Conservation (phyloP, 768 basidiomycete genomes). For the Kwoniella heveanensis region DNA sequence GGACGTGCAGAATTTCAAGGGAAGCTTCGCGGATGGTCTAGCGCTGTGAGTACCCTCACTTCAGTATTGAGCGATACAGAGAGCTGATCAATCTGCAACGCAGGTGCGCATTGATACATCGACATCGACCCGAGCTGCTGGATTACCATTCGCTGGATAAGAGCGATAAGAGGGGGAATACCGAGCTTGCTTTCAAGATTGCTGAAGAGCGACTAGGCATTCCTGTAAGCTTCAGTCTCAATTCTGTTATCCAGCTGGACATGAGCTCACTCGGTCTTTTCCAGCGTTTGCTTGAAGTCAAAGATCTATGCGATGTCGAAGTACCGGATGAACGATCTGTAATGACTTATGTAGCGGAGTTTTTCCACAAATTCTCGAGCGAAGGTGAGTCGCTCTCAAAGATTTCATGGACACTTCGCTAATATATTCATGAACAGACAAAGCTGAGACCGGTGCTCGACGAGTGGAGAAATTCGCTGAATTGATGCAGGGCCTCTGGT, state of each 20-base stretch:
- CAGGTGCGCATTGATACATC: conserved; percentile 96
- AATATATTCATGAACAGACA: conserved; percentile 63
- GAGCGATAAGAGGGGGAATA: conserved; percentile 79
- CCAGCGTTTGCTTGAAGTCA: conserved; percentile 92
- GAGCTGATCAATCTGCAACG: neutral
- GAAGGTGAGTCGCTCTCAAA: conserved; percentile 69
- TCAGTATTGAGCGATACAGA: too few species aligned
- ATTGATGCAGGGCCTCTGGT: conserved; percentile 69
- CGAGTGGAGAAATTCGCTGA: conserved; percentile 95
- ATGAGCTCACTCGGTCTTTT: neutral
- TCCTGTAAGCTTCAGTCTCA: too few species aligned
- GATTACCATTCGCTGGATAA: conserved; percentile 87
- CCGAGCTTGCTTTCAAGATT: conserved; percentile 79
- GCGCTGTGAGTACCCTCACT: conserved; percentile 69
- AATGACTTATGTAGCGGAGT: conserved; percentile 97
- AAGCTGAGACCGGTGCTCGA: conserved; percentile 89
- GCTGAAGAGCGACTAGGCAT: conserved; percentile 88
- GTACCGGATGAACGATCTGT: conserved; percentile 93
- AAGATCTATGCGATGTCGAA: conserved; percentile 84
- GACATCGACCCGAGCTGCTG: conserved; percentile 91
- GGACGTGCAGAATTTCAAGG: conserved; percentile 87
- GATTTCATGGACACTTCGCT: conserved; percentile 3
- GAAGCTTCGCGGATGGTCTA: conserved; percentile 91
- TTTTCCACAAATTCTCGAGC: conserved; percentile 95
- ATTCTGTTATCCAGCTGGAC: too few species aligned